Conservation (phyloP, 257 asterid genomes). For the Verbena officinalis region DNA sequence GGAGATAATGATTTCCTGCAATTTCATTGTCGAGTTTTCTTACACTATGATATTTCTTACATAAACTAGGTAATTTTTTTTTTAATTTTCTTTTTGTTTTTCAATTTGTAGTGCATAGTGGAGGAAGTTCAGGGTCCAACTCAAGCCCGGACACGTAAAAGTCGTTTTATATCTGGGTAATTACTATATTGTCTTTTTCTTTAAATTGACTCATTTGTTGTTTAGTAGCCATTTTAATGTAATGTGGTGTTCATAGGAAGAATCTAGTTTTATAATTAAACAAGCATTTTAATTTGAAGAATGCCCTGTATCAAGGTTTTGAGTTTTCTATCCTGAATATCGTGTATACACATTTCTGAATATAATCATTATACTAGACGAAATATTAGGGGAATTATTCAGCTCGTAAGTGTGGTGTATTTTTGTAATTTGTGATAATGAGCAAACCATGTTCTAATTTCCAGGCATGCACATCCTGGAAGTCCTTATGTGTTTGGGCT, state of each 20-base stretch:
- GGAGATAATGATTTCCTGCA: constrained; percentile 11
- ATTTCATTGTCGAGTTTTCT: constrained; percentile 4
- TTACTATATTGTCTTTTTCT: constrained; percentile 16
- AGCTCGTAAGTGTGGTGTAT: background rate
- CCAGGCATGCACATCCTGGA: constrained; percentile 99
- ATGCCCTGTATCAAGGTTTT: constrained; percentile 1
- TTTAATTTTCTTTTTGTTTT: background rate
- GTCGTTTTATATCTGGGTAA: constrained; percentile 98
- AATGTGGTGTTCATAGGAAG: constrained; percentile 13
- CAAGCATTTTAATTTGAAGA: constrained; percentile 20
- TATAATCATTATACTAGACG: background rate
- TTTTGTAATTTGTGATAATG: background rate
- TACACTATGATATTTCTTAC: background rate
- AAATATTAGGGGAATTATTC: constrained; percentile 8
- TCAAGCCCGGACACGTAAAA: constrained; percentile 95
- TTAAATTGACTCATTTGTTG: constrained; percentile 14
- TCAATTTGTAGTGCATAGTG: constrained; percentile 75
- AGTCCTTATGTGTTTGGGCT: constrained; percentile 98
- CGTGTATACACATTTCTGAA: background rate
- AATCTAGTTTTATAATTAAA: constrained; percentile 7
- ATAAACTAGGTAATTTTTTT: background rate
- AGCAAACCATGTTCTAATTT: constrained; percentile 28
- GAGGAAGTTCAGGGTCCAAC: constrained; percentile 99
- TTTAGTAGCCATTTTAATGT: background rate
- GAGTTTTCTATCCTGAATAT: background rate